Conservation (phyloP, 495 filamentous ascomycete species). For the Aspergillus saccharolyticus region DNA sequence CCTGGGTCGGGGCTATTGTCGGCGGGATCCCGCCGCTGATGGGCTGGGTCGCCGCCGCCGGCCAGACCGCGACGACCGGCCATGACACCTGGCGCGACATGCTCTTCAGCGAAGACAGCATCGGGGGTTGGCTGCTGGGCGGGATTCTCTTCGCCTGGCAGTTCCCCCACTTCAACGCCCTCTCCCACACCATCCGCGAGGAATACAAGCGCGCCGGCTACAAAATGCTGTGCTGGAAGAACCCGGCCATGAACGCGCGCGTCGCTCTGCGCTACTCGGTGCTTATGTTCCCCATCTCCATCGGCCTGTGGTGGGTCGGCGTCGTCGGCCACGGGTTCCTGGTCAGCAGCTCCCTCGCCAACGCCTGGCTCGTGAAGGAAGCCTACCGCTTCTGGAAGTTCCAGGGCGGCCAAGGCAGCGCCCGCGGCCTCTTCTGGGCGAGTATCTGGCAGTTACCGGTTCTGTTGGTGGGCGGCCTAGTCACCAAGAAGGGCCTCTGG, state of each 20-base stretch:
- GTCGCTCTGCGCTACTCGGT: constrained; percentile 87
- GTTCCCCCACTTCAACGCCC: constrained; percentile 94
- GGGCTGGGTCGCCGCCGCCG: constrained; percentile 94
- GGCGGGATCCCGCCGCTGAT: constrained; percentile 93
- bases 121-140: constrained; percentile 87
- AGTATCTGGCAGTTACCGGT: constrained; percentile 96
- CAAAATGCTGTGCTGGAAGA: constrained; percentile 85
- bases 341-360: constrained; percentile 72
- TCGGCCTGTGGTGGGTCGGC: constrained; percentile 71
- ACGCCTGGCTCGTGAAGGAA: constrained; percentile 79
- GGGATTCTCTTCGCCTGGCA: constrained; percentile 90
- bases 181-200: constrained; percentile 80
- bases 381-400: constrained; percentile 77
- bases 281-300: constrained; percentile 80
- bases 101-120: constrained; percentile 60
- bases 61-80: constrained; percentile 71
- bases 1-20: constrained; percentile 90
- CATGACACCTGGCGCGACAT: constrained; percentile 73
- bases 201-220: constrained; percentile 88
- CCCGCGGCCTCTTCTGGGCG: constrained; percentile 89
- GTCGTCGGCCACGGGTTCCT: constrained; percentile 89
- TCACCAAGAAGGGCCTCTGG: constrained; percentile 94
- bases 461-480: constrained; percentile 83
- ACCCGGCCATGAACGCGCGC: constrained; percentile 74
- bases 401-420: constrained; percentile 73